phyloP scores from a whole-genome alignment of 331 rosid species.

The Pyracantha coccinea region DNA sequence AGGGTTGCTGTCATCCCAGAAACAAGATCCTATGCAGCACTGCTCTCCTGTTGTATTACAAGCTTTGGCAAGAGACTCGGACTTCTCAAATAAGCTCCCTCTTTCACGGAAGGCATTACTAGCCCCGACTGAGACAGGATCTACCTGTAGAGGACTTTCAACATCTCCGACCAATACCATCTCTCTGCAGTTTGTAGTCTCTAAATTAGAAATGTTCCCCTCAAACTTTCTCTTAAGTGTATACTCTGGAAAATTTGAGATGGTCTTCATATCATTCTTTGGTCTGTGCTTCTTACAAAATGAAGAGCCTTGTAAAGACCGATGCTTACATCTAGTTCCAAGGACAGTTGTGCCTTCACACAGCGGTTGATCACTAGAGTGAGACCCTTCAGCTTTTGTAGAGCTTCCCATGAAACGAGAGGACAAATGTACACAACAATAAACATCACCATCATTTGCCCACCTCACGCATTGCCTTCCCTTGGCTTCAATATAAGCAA shows the following conservation, averaged over 20 bases:
- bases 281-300: conserved; percentile 93
- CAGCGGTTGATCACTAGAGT: conserved; percentile 59
- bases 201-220: conserved; percentile 38
- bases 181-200: conserved; percentile 40
- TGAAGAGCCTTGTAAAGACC: conserved; percentile 61
- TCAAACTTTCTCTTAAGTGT: conserved; percentile 55
- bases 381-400: conserved; percentile 42
- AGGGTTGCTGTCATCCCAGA: conserved; percentile 43
- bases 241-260: conserved; percentile 33
- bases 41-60: conserved; percentile 27
- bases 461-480: conserved; percentile 99
- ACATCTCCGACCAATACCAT: conserved; percentile 39
- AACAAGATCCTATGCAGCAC: conserved; percentile 68
- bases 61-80: conserved; percentile 30
- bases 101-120: conserved; percentile 30
- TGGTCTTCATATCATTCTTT: conserved; percentile 37
- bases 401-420: conserved; percentile 74
- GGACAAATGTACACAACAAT: conserved; percentile 92
- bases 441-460: conserved; percentile 99
- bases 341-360: conserved; percentile 98
- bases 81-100: conserved; percentile 31
- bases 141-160: conserved; percentile 54
- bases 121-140: conserved; percentile 38
- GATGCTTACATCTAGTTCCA: conserved; percentile 92
- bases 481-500: conserved; percentile 86